phyloP scores from a whole-genome alignment of 495 filamentous ascomycete species.

The Aspergillus saccharolyticus region DNA sequence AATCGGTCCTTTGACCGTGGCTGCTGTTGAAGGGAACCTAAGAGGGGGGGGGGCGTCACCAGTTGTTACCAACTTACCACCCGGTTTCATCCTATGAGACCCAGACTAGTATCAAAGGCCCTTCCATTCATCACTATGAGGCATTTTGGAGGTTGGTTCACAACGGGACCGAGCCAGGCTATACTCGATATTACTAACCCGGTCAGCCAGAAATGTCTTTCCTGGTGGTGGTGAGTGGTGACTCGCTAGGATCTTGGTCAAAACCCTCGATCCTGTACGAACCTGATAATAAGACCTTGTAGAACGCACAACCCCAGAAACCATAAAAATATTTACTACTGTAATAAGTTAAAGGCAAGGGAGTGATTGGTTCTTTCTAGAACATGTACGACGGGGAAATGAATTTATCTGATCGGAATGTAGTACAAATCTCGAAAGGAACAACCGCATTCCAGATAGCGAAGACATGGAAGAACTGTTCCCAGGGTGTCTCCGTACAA shows the following conservation, averaged over 20 bases:
- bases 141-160: conserved; percentile 15
- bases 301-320: background rate
- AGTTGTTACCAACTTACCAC: conserved; percentile 8
- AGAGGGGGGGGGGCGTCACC: background rate
- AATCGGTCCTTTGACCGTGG: background rate
- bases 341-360: background rate
- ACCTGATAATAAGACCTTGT: background rate
- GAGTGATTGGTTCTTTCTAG: background rate
- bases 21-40: background rate
- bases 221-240: background rate
- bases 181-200: conserved; percentile 7
- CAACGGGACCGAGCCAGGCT: conserved; percentile 1
- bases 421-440: conserved; percentile 14
- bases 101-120: conserved; percentile 8
- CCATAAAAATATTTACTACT: background rate
- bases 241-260: background rate
- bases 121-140: conserved; percentile 16
- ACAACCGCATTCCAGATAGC: background rate
- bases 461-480: conserved; percentile 2
- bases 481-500: background rate
- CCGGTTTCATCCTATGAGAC: conserved; percentile 14
- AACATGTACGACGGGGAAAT: conserved; percentile 5
- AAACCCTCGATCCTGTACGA: background rate
- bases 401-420: conserved; percentile 11
- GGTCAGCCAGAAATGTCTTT: background rate